Percentiles rank a stretch among this genome's conserved stretches.
These are phyloP conservation scores for Colletotrichum australisinense DNA, from an alignment of 2,329 filamentous ascomycete species.

Conservation along the genomic window DNA sequence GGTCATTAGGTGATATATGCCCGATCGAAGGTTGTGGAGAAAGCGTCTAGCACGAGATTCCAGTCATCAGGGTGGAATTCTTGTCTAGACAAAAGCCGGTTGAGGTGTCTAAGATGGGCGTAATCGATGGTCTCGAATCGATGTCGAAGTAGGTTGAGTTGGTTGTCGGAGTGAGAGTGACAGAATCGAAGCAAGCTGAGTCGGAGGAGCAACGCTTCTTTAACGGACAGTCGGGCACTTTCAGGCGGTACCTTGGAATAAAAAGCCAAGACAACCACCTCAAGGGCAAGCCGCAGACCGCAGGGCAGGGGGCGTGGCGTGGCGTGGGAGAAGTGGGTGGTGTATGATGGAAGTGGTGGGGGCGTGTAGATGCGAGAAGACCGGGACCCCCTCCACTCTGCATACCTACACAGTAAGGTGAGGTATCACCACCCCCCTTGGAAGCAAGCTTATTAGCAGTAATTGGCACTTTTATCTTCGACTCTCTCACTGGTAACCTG, in stretches of 20 bases:
- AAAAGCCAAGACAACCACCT: slow-evolving; percentile 4
- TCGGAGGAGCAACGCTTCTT: slow-evolving; percentile 35
- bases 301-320: slow-evolving; percentile 25
- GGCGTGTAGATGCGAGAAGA: not conserved
- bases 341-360: not conserved
- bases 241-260: slow-evolving; percentile 15
- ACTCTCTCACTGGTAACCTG: not conserved
- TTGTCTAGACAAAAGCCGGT: slow-evolving; percentile 5
- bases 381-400: too few relatives aligned
- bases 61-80: slow-evolving; percentile 22
- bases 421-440: too few relatives aligned
- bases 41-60: slow-evolving; percentile 22
- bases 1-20: slow-evolving; percentile 25
- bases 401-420: too few relatives aligned
- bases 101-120: not conserved
- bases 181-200: not conserved
- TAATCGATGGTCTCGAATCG: not conserved
- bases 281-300: slow-evolving; percentile 3
- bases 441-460: slow-evolving; percentile 13
- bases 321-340: slow-evolving; percentile 16
- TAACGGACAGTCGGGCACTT: slow-evolving; percentile 29
- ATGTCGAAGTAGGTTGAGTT: slow-evolving; percentile 1
- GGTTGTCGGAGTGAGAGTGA: not conserved
- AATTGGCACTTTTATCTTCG: not conserved
- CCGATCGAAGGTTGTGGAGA: slow-evolving; percentile 1